phyloP scores from a whole-genome alignment of 805 yeast genomes.

The Ogataea nakhonphanomensis region DNA sequence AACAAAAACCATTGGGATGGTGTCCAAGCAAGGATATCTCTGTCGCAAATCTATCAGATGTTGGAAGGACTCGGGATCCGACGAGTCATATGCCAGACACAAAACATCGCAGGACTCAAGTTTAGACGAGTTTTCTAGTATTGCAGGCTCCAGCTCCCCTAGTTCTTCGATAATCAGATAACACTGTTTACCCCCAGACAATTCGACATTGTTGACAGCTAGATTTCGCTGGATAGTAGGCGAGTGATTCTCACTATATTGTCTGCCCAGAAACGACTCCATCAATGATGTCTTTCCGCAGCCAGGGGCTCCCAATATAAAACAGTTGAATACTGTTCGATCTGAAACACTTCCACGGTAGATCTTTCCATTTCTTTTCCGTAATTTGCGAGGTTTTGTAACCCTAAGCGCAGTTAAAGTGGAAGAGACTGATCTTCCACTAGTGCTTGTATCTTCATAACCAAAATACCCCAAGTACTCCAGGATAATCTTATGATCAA shows the following conservation, averaged over 20 bases:
- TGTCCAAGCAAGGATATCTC: slow-evolving; percentile 53
- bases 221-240: slow-evolving; percentile 80
- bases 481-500: slow-evolving; percentile 78
- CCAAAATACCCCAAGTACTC: slow-evolving; percentile 91
- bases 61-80: slow-evolving; percentile 93
- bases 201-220: slow-evolving; percentile 89
- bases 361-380: slow-evolving; percentile 59
- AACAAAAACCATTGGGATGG: slow-evolving; percentile 79
- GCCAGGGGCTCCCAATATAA: slow-evolving; percentile 77
- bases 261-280: slow-evolving; percentile 76
- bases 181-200: slow-evolving; percentile 93
- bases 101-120: slow-evolving; percentile 87
- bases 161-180: slow-evolving; percentile 87
- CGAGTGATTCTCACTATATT: slow-evolving; percentile 64
- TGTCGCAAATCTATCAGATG: slow-evolving; percentile 68
- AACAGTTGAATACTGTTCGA: slow-evolving; percentile 89
- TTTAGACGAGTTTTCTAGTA: slow-evolving; percentile 64
- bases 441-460: slow-evolving; percentile 48
- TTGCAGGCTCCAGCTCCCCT: slow-evolving; percentile 82
- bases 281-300: slow-evolving; percentile 86
- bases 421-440: slow-evolving; percentile 18
- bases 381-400: slow-evolving; percentile 72
- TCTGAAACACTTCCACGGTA: slow-evolving; percentile 72
- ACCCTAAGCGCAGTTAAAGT: slow-evolving; percentile 57
- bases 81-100: slow-evolving; percentile 87